Percentiles rank a stretch among this genome's conserved stretches.
Evolutionary conservation across 2,329 filamentous ascomycete genomes (phyloP).

Genomic region (Lachnum nothofagi): DNA sequence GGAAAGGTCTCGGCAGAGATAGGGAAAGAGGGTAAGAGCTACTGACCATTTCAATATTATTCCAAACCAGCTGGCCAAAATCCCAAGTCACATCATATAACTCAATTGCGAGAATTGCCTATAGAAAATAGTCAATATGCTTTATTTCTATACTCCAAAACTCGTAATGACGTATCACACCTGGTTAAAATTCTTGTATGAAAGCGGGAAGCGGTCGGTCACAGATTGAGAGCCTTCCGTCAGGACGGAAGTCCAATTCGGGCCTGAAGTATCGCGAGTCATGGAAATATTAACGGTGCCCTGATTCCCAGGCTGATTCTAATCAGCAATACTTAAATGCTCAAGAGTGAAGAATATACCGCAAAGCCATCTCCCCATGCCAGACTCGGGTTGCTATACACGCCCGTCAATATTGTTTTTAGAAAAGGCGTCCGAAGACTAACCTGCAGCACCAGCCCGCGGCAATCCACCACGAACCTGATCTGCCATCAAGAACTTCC

Average conservation of each 20-base stretch:
- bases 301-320: constrained; percentile 1
- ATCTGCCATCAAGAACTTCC: constrained; percentile 38
- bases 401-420: no score
- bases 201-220: constrained; percentile 35
- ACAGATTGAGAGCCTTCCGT: constrained; percentile 30
- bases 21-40: constrained; percentile 14
- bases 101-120: constrained; percentile 40
- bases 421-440: no score
- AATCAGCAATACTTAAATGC: background rate
- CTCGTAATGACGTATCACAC: no score
- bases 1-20: no score
- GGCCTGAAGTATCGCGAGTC: constrained; percentile 19
- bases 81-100: constrained; percentile 36
- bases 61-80: constrained; percentile 36
- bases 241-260: constrained; percentile 35
- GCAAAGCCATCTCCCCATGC: constrained; percentile 39
- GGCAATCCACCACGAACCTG: constrained; percentile 40
- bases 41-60: constrained; percentile 19
- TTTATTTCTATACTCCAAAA: no score
- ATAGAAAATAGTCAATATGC: no score
- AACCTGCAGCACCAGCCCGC: constrained; percentile 38
- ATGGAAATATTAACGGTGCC: constrained; percentile 25
- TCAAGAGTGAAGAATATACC: constrained; percentile 8
- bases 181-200: constrained; percentile 36
- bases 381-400: constrained; percentile 32